Percentiles rank a stretch among this genome's conserved stretches.
Evolutionary conservation across 208 protist genomes (phyloP).

Genomic region (Phytomonas sp.): DNA sequence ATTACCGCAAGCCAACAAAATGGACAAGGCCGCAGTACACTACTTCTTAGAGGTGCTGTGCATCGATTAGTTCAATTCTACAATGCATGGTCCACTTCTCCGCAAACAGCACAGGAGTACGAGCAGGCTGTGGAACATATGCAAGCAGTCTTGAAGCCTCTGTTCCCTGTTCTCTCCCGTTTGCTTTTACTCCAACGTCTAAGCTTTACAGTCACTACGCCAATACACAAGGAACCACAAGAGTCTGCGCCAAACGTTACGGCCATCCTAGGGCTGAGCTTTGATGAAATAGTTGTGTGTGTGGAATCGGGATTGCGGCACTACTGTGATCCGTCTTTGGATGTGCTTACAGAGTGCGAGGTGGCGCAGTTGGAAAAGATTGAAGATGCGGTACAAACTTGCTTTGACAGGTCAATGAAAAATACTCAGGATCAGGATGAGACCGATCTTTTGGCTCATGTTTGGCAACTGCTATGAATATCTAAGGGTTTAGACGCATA

Average conservation of each 20-base stretch:
- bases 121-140: conserved; percentile 14
- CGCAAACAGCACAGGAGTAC: not conserved
- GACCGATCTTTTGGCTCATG: not conserved
- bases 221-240: not conserved
- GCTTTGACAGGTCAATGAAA: not conserved
- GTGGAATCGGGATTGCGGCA: not conserved
- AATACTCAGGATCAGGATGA: not conserved
- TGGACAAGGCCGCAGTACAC: not conserved
- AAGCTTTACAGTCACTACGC: not conserved
- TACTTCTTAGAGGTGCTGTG: conserved; percentile 20
- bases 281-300: not conserved
- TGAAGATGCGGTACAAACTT: not conserved
- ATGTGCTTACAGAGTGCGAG: not conserved
- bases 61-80: conserved; percentile 27
- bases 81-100: conserved; percentile 2
- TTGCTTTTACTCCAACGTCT: conserved; percentile 29
- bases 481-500: not conserved
- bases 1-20: not conserved
- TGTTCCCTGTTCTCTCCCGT: conserved; percentile 19
- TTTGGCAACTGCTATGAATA: not conserved
- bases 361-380: not conserved
- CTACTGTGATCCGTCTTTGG: not conserved
- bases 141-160: conserved; percentile 15
- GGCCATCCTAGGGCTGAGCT: not conserved
- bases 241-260: not conserved